These are phyloP conservation scores for Sporothrix mexicana DNA, from an alignment of 2,329 filamentous ascomycete species.

Conservation along the genomic window DNA sequence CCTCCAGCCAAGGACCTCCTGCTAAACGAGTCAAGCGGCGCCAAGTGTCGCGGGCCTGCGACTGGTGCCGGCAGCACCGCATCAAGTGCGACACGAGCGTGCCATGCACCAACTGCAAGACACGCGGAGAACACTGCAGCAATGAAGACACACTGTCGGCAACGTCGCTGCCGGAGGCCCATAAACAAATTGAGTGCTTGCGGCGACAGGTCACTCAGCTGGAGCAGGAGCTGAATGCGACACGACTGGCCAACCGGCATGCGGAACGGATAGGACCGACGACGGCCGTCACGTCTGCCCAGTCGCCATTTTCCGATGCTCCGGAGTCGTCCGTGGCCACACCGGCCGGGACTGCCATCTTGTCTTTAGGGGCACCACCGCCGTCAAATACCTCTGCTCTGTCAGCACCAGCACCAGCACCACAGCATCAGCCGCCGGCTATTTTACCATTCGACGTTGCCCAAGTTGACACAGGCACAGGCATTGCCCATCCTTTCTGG, in stretches of 20 bases:
- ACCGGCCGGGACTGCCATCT: neutral
- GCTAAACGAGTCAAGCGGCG: slow-evolving; percentile 31
- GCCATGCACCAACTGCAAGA: slow-evolving; percentile 49
- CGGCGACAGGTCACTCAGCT: slow-evolving; percentile 17
- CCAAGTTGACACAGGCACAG: neutral
- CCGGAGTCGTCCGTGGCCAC: slow-evolving; percentile 10
- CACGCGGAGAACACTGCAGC: slow-evolving; percentile 19
- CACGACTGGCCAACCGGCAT: neutral
- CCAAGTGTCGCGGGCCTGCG: slow-evolving; percentile 45
- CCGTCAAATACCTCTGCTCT: neutral
- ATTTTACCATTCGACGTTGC: neutral
- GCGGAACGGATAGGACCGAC: neutral
- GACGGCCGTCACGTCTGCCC: neutral
- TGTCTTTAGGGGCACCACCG: neutral
- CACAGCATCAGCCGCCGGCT: neutral
- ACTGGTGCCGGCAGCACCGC: slow-evolving; percentile 50
- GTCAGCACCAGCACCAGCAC: neutral
- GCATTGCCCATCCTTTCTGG: slow-evolving; percentile 21
- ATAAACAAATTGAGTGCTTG: slow-evolving; percentile 17
- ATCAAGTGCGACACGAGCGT: slow-evolving; percentile 50
- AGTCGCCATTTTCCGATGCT: slow-evolving; percentile 4
- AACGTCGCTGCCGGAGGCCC: slow-evolving; percentile 16
- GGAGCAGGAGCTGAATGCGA: slow-evolving; percentile 7
- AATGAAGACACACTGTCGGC: neutral
- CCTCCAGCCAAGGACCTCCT: neutral